Base-by-base conservation (phyloP, 495 filamentous ascomycete species). In the Geoglossum glabrum region DNA sequence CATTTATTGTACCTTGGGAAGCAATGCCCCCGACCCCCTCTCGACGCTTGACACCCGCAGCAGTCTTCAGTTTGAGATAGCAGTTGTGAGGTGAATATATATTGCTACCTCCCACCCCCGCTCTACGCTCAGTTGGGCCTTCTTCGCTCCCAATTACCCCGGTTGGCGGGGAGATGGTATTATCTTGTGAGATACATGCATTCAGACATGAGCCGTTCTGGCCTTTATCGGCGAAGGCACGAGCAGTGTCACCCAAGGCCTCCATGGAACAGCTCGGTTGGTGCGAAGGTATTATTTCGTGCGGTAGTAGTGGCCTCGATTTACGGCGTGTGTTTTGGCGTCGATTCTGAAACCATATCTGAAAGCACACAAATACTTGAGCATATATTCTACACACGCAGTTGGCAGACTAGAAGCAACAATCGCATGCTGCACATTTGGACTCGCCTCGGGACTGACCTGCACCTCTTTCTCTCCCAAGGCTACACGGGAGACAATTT, bases 261-360 rank as follows among this genome's bases (percentile, higher is more conserved):
- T 27, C 23, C 19, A 13, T 26, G 49, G 28, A 28, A 27, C 7
- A 70, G 64, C 62, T 68, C 65, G 54, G 74, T 68, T 63, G 77
- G 71, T 63, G 72, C 73, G 23, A 70, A 68, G 55, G 72, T 65
- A 33, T 79, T 74, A 93, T 77, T 68, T 95, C 87, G 64, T 93
- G 81, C 25, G 86, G 82, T 30, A 87, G 77, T 21, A 95, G 74
- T 27, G 92, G 92, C 60, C 87, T 84, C 56, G 88, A 85, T 73
- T 90, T 94, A 58, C 93, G 80, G 57, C 93, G 80, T 64, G 89
- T 83, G 70, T 89, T 94, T 67, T 99, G 93, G 60, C 93, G 79
- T 66, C 90, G 82, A 64, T 99, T 99, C 67, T 97, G 93, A 70
- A 99, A 99, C 93, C 93, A 99, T 63, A 99, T 95, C 92, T 98